Evolutionary conservation across 202 grass and related monocot genomes (phyloP).

Genomic region (Bolboschoenoplectus hybrid): DNA sequence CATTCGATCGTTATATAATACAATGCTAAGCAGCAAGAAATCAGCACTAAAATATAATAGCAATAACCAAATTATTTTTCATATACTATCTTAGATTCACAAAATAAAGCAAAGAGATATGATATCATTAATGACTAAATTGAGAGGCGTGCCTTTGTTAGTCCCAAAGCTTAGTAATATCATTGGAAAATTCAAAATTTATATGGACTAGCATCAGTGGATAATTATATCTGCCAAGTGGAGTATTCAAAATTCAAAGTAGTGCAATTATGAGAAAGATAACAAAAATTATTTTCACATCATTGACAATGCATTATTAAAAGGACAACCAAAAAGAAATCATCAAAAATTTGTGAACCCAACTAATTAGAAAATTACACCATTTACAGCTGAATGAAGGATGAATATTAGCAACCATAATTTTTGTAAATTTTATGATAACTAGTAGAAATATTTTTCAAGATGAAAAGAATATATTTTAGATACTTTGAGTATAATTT

Average conservation of each 20-base stretch:
- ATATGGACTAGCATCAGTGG: background rate
- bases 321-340: background rate
- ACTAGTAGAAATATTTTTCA: background rate
- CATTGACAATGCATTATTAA: background rate
- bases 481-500: background rate
- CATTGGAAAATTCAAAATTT: slow-evolving; percentile 23
- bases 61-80: background rate
- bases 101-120: background rate
- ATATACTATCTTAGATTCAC: background rate
- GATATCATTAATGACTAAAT: slow-evolving; percentile 2
- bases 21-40: too few species aligned
- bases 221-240: background rate
- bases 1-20: too few species aligned
- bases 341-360: background rate
- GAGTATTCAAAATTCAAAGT: background rate
- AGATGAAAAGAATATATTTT: background rate
- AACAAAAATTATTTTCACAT: background rate
- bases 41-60: background rate
- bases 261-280: too few species aligned
- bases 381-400: background rate
- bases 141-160: background rate
- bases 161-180: slow-evolving; percentile 4
- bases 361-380: background rate
- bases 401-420: background rate
- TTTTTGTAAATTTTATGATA: background rate